Base-by-base conservation (phyloP, 1,284 basidiomycete genomes). In the Cystobasidium pallidum region DNA sequence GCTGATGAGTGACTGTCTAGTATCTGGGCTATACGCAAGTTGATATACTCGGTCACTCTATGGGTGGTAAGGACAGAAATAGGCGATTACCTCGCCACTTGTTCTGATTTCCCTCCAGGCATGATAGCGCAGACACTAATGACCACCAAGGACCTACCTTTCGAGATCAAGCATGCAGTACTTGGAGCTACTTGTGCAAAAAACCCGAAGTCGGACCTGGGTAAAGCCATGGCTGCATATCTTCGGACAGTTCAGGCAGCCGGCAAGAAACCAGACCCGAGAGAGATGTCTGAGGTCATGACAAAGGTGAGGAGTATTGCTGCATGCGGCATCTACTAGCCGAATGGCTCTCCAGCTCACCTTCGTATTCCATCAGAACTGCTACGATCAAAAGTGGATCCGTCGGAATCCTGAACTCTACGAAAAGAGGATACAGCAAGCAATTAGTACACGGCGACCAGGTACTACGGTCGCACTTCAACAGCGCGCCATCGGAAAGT, bases 41-140 rank as follows among this genome's bases (percentile, higher is more conserved):
- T 6, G 70, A 72, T 59, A 55, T 72, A 3, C 34, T 45, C 15
- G 70, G 70, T 17, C 63, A 66, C 34, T 66, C 62, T 2, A 72
- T 72, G 70, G 70, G 70, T 30, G 70, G 70, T 71, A 15, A 41
- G 36, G 7, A 39, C 36, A 6, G 13, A 39, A 7, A 6, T 39
- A 7, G 13, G 6, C 13, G 7, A 39, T 39, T 39, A 39, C 7
- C 34, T 6, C n/a, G 45, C 43, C 19, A 26, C 26, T 43, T 19
- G 10, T 41, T 41, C 34, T 28, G 36, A 39, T 13, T 39, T 7
- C 13, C 11, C 6, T 32, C n/a, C 47, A 70, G 67, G 68, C 41
- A 72, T 72, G 70, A 72, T 72, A 21, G 63, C 70, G n/a, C 63
- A 66, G 63, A 72, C 70, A 24, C 28, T 72, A 21, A 36, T 72